These are phyloP conservation scores for Umbelopsis sp. DNA, from an alignment of 192 early-diverging fungal genomes.

Conservation along the genomic window DNA sequence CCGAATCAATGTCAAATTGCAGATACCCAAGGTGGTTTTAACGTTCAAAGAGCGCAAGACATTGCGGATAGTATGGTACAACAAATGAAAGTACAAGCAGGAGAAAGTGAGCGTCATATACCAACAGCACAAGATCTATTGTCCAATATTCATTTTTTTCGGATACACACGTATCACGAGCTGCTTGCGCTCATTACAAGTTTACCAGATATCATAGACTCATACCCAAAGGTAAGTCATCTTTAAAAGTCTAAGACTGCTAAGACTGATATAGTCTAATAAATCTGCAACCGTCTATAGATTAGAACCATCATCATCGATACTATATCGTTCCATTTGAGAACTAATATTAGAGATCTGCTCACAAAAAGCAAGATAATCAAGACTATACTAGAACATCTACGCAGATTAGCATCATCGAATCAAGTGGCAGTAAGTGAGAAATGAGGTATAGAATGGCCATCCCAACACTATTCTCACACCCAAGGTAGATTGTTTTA, in stretches of 20 bases:
- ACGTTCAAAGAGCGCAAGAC: background rate
- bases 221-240: constrained; percentile 11
- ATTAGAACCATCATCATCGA: constrained; percentile 9
- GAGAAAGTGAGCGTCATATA: background rate
- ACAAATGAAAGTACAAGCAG: background rate
- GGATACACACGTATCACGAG: background rate
- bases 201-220: background rate
- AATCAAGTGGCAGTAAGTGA: background rate
- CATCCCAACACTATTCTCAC: background rate
- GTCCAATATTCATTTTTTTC: constrained; percentile 8
- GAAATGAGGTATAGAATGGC: background rate
- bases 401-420: background rate
- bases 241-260: too few relatives aligned
- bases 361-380: constrained; percentile 8
- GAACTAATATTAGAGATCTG: constrained; percentile 12
- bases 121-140: background rate
- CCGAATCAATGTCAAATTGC: background rate
- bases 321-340: constrained; percentile 14
- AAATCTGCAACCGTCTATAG: background rate
- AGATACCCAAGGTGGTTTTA: constrained; percentile 10
- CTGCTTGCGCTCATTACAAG: background rate
- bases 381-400: constrained; percentile 10
- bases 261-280: too few relatives aligned
- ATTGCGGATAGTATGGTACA: constrained; percentile 2
- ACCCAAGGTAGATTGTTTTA: background rate